Percentiles rank a stretch among this genome's conserved stretches.
These are phyloP conservation scores for Debaryomycetaceae sp. DNA, from an alignment of 1,139 yeast genomes.

Conservation along the genomic window DNA sequence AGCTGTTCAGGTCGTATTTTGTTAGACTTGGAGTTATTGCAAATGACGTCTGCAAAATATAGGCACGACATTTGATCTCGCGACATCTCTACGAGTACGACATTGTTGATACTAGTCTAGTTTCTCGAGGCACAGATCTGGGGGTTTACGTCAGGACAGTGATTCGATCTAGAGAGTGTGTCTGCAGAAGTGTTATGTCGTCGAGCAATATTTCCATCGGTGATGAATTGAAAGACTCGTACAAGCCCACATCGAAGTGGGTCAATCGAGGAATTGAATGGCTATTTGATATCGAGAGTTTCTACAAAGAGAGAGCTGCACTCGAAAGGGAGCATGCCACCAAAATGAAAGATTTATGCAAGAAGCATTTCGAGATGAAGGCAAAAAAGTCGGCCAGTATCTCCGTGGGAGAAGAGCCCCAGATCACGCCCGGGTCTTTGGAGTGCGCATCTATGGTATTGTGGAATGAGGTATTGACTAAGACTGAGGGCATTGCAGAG, in stretches of 20 bases:
- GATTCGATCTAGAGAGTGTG: too few relatives aligned
- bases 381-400: slow-evolving; percentile 63
- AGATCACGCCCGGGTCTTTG: slow-evolving; percentile 89
- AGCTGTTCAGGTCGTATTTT: too few relatives aligned
- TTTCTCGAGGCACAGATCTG: too few relatives aligned
- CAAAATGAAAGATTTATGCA: slow-evolving; percentile 60
- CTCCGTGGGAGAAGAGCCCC: slow-evolving; percentile 89
- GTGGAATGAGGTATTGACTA: slow-evolving; percentile 86
- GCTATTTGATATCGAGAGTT: slow-evolving; percentile 74
- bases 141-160: too few relatives aligned
- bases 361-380: slow-evolving; percentile 73
- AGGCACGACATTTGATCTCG: too few relatives aligned
- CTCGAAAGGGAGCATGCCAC: slow-evolving; percentile 82
- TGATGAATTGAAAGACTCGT: slow-evolving; percentile 75
- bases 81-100: background rate
- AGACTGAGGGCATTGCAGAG: slow-evolving; percentile 76
- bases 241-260: slow-evolving; percentile 77
- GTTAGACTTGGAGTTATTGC: too few relatives aligned
- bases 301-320: slow-evolving; percentile 76
- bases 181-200: slow-evolving; percentile 10
- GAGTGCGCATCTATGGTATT: slow-evolving; percentile 92
- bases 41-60: too few relatives aligned
- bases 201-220: slow-evolving; percentile 45
- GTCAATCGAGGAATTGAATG: slow-evolving; percentile 66
- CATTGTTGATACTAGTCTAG: background rate